Evolutionary conservation across 257 asterid species (phyloP).

Genomic region (Gentiana straminea): DNA sequence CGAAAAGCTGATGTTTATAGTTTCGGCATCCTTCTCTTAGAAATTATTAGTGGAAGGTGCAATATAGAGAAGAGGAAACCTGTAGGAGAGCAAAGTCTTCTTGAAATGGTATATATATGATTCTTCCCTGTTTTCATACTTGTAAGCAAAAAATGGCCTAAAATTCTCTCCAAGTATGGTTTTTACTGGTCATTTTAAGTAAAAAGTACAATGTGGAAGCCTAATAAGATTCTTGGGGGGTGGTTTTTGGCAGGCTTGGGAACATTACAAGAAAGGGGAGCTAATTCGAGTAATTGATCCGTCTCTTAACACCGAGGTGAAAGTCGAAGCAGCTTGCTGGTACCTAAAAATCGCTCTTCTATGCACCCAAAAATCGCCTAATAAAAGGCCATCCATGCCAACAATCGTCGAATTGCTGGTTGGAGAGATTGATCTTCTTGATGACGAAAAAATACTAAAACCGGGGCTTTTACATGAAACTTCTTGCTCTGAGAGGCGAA

Average conservation of each 20-base stretch:
- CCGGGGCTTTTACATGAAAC: slow-evolving; percentile 39
- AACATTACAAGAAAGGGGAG: slow-evolving; percentile 36
- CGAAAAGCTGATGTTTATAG: slow-evolving; percentile 86
- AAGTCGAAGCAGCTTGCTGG: slow-evolving; percentile 40
- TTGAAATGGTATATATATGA: slow-evolving; percentile 51
- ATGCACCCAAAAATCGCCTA: slow-evolving; percentile 63
- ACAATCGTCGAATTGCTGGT: slow-evolving; percentile 40
- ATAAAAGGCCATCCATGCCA: slow-evolving; percentile 63
- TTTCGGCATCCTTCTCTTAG: slow-evolving; percentile 74
- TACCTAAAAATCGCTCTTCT: slow-evolving; percentile 49
- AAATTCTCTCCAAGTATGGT: no score
- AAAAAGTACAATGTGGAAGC: no score
- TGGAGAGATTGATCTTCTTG: slow-evolving; percentile 35
- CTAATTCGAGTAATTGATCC: slow-evolving; percentile 42
- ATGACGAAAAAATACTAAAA: slow-evolving; percentile 28
- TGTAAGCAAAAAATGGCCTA: neutral
- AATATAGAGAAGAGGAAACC: slow-evolving; percentile 61
- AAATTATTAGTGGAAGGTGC: slow-evolving; percentile 74
- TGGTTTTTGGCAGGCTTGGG: slow-evolving; percentile 49
- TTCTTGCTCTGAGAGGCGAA: slow-evolving; percentile 20
- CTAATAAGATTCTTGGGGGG: no score
- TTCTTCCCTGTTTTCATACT: no score
- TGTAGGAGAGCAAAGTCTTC: slow-evolving; percentile 47
- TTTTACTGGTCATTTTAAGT: no score
- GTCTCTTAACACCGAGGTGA: slow-evolving; percentile 22